Evolutionary conservation across 805 yeast genomes (phyloP).

Genomic region (Yarrowia phangngaensis): DNA sequence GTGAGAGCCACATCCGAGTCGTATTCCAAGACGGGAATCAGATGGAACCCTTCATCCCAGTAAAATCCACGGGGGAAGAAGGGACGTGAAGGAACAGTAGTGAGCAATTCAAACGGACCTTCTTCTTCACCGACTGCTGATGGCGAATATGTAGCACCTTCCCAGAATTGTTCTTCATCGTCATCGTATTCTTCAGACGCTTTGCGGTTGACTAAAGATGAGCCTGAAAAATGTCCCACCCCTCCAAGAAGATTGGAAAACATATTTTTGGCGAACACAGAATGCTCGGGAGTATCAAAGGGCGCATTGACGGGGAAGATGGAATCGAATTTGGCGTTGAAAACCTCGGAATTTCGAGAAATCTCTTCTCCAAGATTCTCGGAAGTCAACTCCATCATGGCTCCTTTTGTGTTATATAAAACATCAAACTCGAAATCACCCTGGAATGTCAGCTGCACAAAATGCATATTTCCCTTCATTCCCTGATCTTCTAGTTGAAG

Average conservation of each 20-base stretch:
- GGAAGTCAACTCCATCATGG: conserved; percentile 34
- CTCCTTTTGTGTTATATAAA: conserved; percentile 49
- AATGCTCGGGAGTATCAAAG: conserved; percentile 45
- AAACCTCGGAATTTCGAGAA: conserved; percentile 38
- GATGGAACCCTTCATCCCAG: conserved; percentile 98
- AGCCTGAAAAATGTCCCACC: conserved; percentile 81
- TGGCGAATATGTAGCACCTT: conserved; percentile 31
- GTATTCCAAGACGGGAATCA: conserved; percentile 73
- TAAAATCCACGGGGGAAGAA: conserved; percentile 95
- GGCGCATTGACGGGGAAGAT: conserved; percentile 55
- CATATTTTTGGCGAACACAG: conserved; percentile 67
- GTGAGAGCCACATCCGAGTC: conserved; percentile 80
- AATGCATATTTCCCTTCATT: conserved; percentile 74
- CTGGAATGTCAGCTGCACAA: conserved; percentile 67
- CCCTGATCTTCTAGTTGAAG: conserved; percentile 58
- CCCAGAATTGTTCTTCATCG: conserved; percentile 50
- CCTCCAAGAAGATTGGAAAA: conserved; percentile 87
- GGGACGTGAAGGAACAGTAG: conserved; percentile 86
- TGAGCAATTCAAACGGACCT: conserved; percentile 73
- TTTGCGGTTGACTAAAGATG: conserved; percentile 70
- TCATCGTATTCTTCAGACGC: conserved; percentile 66
- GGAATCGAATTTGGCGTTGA: conserved; percentile 52
- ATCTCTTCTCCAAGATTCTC: conserved; percentile 35
- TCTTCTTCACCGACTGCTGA: conserved; percentile 43
- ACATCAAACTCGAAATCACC: conserved; percentile 76